Evolutionary conservation across 2,329 filamentous ascomycete genomes (phyloP), one percentile per base, ranked within the genome.

Genomic region (Colletotrichum neosansevieriae): DNA sequence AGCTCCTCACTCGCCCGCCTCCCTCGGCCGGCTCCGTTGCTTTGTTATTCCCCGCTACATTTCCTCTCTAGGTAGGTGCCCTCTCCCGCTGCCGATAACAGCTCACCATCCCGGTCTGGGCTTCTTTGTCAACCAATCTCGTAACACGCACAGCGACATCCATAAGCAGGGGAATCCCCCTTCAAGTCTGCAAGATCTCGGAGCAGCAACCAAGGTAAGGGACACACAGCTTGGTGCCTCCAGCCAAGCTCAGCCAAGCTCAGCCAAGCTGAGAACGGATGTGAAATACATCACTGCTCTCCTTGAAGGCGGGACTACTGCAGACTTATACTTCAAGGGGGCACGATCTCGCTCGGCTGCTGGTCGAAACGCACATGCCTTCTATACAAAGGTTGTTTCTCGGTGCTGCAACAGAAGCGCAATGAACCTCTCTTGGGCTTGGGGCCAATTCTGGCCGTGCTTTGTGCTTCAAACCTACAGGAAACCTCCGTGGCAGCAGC

Each of bases 281-380:
- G 61, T 54, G 47, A 40, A 17, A 53, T 36, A 19, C 34, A 58
- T 45, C 49, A 66, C 53, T 57, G 42, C 61, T 34, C 32, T 54
- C 40, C 54, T 65, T 54, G 61, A 59, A 13, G 13, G 47, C 56
- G 65, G 54, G 50, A 56, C 34, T 40, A 64, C 51, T 36, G 29
- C 47, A 58, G 60, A 40, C 29, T 65, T 66, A 65, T 65, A 68
- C 66, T 68, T 66, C 66, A 68, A 68, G 66, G 66, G 66, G 66
- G 66, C 61, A 68, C 61, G 34, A 58, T 59, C 40, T 68, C 65
- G 65, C 65, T 68, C 60, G 65, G 66, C 40, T 60, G 45, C 17
- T 44, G 54, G 49, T 59, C 49, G 49, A 68, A 68, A 58, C 66
- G 66, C 66, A 68, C 66, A 65, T 42, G 36, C 61, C 54, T 40